Evolutionary conservation across 139 green algal species (phyloP).

Genomic region (Yamagishiella unicocca): DNA sequence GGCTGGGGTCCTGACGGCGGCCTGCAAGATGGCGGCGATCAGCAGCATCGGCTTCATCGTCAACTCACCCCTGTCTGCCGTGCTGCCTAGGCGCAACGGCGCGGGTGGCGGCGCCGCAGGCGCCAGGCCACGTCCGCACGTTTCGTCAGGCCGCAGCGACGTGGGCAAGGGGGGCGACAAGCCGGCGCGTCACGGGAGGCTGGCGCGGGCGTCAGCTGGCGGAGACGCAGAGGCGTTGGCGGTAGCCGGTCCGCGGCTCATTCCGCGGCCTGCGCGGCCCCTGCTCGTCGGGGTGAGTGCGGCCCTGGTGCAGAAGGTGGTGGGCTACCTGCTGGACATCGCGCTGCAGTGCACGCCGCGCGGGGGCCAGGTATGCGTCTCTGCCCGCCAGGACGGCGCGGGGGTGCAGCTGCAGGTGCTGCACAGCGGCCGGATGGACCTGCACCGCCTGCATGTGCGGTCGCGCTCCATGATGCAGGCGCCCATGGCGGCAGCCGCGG

Average conservation of each 20-base stretch:
- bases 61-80: constrained; percentile 32
- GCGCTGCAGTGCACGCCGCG: constrained; percentile 62
- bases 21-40: constrained; percentile 25
- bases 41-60: constrained; percentile 39
- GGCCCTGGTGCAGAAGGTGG: background rate
- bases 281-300: constrained; percentile 44
- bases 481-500: background rate
- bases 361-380: constrained; percentile 54
- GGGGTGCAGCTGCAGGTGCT: constrained; percentile 53
- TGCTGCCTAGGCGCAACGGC: constrained; percentile 10
- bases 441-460: constrained; percentile 37
- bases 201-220: too few relatives aligned
- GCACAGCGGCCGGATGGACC: constrained; percentile 53
- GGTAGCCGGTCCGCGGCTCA: constrained; percentile 2
- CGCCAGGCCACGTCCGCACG: background rate
- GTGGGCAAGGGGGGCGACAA: too few relatives aligned
- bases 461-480: background rate
- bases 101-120: background rate
- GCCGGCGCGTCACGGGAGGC: too few relatives aligned
- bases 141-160: too few relatives aligned
- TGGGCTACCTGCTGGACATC: constrained; percentile 55
- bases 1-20: constrained; percentile 26
- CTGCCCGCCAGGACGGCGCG: constrained; percentile 27
- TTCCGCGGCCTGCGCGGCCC: constrained; percentile 47
- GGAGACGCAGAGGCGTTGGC: too few relatives aligned